Base-by-base conservation (phyloP, 1,139 yeast genomes). In the Hansenula lynferdii region DNA sequence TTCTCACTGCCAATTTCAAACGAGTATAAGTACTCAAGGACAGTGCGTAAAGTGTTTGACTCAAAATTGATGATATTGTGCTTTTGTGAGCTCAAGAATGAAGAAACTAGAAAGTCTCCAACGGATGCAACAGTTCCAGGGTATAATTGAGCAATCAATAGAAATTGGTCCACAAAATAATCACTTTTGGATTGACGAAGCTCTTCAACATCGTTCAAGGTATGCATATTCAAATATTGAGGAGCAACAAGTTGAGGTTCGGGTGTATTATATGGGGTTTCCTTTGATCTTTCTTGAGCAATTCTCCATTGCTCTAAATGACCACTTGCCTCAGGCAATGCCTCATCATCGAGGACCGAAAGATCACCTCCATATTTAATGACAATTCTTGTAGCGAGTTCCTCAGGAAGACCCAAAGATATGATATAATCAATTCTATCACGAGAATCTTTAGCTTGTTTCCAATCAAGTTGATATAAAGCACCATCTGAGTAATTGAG, bases 371-470 rank as follows among this genome's bases (percentile, higher is more conserved):
- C 50, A 32, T 52, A 53, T 10, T 48, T 56, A 7, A 61, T 54
- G 40, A 74, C 59, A 20, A 67, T 57, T 23, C 66, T 67, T 5
- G 61, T 49, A 0, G 79, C 78, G 22, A 63, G 64, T 0, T 55
- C 49, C 14, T 61, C 66, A 1, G 65, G 33, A 36, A 77, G 48
- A 1, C 84, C 85, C n/a, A 69, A 49, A 1, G 59, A 55, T 9
- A 57, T 56, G 35, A 81, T 58, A 44, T 72, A 76, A 6, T 69
- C 65, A 8, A 74, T 57, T 47, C 76, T 74, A 10, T 65, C 65
- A n/a, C 65, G 62, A 0, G 85, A 72, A 10, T 81, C 80, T 6
- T 69, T 57, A 5, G 77, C 75, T 31, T 69, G 67, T 30, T 63
- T 60, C 62, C 76, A 68, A 15, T 65, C 58, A 24, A 80, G 61